phyloP scores from a whole-genome alignment of 306 rosid species.

The Gillenia trifoliata region DNA sequence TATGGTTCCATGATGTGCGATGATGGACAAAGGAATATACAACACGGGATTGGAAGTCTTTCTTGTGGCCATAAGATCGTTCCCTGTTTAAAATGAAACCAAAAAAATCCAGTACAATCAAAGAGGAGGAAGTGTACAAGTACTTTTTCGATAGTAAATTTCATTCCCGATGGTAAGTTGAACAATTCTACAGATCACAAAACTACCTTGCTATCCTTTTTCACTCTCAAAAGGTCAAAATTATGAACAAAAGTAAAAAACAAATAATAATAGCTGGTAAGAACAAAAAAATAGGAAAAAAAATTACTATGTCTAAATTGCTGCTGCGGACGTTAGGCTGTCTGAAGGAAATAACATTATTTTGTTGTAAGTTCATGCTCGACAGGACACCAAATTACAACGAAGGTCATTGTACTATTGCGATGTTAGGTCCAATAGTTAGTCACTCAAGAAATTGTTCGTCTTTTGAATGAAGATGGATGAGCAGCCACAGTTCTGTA shows the following conservation, averaged over 20 bases:
- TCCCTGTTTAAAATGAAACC: too few relatives aligned
- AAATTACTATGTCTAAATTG: neutral
- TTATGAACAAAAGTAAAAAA: neutral
- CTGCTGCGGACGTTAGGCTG: neutral
- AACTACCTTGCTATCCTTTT: slow-evolving; percentile 7
- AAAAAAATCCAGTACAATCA: too few relatives aligned
- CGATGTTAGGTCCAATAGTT: neutral
- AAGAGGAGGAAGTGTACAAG: too few relatives aligned
- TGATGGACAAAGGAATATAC: too few relatives aligned
- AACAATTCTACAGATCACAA: neutral
- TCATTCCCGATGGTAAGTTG: neutral
- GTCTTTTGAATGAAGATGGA: neutral
- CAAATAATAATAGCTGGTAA: neutral
- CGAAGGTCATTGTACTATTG: neutral
- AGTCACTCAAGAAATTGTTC: neutral
- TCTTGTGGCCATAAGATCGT: too few relatives aligned
- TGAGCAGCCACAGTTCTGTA: neutral
- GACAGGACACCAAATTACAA: neutral
- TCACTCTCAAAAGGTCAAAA: neutral
- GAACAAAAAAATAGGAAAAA: neutral
- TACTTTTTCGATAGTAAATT: too few relatives aligned
- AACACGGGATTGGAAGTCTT: too few relatives aligned
- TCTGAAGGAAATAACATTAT: neutral
- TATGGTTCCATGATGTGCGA: too few relatives aligned
- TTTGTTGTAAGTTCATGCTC: neutral